phyloP scores from a whole-genome alignment of 2,329 filamentous ascomycete genomes.

The Lecanicillium sp. region DNA sequence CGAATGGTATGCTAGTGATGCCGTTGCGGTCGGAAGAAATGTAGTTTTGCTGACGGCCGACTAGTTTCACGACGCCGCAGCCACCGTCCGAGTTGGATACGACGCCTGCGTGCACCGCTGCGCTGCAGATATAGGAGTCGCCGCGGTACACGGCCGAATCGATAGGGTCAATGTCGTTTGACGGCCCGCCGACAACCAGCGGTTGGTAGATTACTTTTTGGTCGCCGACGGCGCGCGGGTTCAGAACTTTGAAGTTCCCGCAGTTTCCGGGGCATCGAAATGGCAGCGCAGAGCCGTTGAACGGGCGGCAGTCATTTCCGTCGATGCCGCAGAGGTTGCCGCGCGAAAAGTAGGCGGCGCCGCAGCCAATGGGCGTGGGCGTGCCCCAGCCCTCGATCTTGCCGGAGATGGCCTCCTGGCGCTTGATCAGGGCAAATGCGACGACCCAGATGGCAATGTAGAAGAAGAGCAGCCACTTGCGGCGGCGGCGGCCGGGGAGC shows the following conservation, averaged over 20 bases:
- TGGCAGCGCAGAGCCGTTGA: conserved; percentile 61
- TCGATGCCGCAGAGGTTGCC: conserved; percentile 70
- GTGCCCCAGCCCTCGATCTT: conserved; percentile 63
- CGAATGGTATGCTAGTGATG: conserved; percentile 71
- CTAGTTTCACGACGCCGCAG: conserved; percentile 71
- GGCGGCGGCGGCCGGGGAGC: conserved; percentile 53
- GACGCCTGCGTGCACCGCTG: conserved; percentile 78
- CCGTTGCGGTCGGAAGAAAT: conserved; percentile 61
- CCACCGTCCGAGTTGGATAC: conserved; percentile 67
- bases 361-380: conserved; percentile 61
- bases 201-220: conserved; percentile 58
- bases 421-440: conserved; percentile 62
- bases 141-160: conserved; percentile 65
- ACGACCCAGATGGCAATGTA: conserved; percentile 64
- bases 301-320: conserved; percentile 69
- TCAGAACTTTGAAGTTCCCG: conserved; percentile 56
- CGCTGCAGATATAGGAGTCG: conserved; percentile 80
- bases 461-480: conserved; percentile 50
- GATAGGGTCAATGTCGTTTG: conserved; percentile 32
- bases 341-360: conserved; percentile 61
- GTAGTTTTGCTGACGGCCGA: conserved; percentile 62
- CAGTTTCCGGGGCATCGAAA: conserved; percentile 74
- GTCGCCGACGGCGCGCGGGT: conserved; percentile 69
- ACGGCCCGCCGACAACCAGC: conserved; percentile 63
- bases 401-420: conserved; percentile 51